A percentile compares a stretch with the other conserved stretches of the same genome.
These are phyloP conservation scores for Saturnispora galanensis DNA, from an alignment of 805 yeast species.

Conservation along the genomic window DNA sequence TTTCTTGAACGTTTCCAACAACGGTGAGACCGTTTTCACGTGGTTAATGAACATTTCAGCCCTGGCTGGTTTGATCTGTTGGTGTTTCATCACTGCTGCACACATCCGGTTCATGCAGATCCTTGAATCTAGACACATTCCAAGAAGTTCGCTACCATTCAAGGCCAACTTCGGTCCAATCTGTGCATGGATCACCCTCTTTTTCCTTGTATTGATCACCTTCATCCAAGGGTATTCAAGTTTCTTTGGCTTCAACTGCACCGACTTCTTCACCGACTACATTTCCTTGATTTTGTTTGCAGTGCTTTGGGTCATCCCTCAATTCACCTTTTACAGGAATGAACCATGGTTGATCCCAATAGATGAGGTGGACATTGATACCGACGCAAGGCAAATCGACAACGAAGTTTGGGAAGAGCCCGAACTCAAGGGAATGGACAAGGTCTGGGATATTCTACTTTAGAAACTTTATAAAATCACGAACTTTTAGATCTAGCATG, in stretches of 20 bases:
- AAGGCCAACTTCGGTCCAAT: constrained; percentile 65
- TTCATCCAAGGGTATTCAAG: constrained; percentile 65
- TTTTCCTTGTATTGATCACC: constrained; percentile 44
- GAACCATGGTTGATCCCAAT: constrained; percentile 36
- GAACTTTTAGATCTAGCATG: not conserved
- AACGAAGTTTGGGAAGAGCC: constrained; percentile 50
- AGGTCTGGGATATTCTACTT: constrained; percentile 12
- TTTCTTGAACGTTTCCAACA: constrained; percentile 58
- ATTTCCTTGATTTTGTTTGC: constrained; percentile 56
- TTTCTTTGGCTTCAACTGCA: constrained; percentile 46
- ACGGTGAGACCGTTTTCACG: constrained; percentile 45
- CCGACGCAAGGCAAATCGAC: constrained; percentile 15
- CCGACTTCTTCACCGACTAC: constrained; percentile 60
- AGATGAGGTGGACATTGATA: constrained; percentile 46
- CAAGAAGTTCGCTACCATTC: constrained; percentile 63
- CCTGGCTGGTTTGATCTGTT: constrained; percentile 51
- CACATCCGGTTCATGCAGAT: constrained; percentile 45
- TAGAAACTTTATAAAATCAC: not conserved
- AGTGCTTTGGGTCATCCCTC: constrained; percentile 38
- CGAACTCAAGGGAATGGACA: constrained; percentile 9
- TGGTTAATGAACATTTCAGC: constrained; percentile 60
- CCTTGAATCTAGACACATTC: constrained; percentile 44
- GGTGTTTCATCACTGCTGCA: constrained; percentile 48
- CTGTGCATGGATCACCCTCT: constrained; percentile 52
- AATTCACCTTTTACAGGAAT: constrained; percentile 43